A percentile compares a stretch with the other conserved stretches of the same genome.
These are phyloP conservation scores for Nectriaceae sp. DNA, from an alignment of 2,329 filamentous ascomycete genomes.

Conservation along the genomic window DNA sequence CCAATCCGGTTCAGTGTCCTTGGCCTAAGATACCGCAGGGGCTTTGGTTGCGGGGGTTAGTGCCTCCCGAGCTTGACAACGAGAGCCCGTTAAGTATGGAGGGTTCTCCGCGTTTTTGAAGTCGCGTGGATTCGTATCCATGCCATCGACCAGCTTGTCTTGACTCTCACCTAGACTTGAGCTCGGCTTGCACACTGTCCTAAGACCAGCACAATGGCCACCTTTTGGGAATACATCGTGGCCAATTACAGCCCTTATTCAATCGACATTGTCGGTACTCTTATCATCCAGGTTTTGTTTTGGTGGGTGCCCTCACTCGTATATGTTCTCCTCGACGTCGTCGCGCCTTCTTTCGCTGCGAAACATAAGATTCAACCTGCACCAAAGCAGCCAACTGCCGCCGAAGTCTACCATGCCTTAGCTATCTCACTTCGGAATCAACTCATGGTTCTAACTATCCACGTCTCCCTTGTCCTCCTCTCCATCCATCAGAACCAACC, in stretches of 20 bases:
- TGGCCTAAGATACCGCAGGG: too few relatives aligned
- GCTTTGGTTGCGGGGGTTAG: too few relatives aligned
- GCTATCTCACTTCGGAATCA: conserved; percentile 51
- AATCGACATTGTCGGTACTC: conserved; percentile 44
- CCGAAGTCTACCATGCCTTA: conserved; percentile 47
- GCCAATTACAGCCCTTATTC: not conserved
- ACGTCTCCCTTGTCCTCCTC: conserved; percentile 21
- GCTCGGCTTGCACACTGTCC: too few relatives aligned
- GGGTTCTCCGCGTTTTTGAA: too few relatives aligned
- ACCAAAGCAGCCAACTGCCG: conserved; percentile 47
- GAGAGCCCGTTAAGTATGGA: too few relatives aligned
- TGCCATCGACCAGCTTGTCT: too few relatives aligned
- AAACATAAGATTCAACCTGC: conserved; percentile 57
- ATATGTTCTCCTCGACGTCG: conserved; percentile 45
- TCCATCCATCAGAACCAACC: conserved; percentile 15
- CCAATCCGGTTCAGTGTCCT: too few relatives aligned
- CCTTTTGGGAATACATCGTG: not conserved
- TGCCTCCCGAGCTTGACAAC: too few relatives aligned
- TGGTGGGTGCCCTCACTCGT: conserved; percentile 47
- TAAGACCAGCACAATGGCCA: not conserved
- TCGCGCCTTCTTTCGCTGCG: conserved; percentile 49
- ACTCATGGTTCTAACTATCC: conserved; percentile 38
- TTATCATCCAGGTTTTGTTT: conserved; percentile 43
- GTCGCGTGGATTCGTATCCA: too few relatives aligned
- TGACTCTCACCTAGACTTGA: too few relatives aligned